These are phyloP conservation scores for Epichloe uncinata DNA, from an alignment of 2,329 filamentous ascomycete species.

Conservation along the genomic window DNA sequence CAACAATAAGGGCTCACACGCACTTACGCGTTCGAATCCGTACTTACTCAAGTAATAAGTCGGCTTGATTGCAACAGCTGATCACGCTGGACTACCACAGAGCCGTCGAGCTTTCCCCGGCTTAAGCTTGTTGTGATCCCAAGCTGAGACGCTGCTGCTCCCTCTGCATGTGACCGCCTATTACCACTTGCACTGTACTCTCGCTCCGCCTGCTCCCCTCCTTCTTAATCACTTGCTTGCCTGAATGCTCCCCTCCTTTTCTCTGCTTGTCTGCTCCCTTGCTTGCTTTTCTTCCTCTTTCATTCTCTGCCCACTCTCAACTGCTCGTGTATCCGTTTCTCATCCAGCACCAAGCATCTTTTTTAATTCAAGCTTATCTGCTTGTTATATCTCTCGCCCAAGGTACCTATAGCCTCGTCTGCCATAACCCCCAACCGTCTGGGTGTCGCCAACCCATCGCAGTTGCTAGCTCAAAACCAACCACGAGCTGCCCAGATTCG, in stretches of 20 bases:
- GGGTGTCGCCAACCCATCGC: not conserved
- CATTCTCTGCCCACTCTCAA: slow-evolving; percentile 1
- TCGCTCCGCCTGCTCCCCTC: not conserved
- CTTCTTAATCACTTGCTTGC: slow-evolving; percentile 4
- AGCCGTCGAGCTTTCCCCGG: slow-evolving; percentile 1
- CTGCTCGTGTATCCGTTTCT: slow-evolving; percentile 4
- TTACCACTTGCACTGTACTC: no score
- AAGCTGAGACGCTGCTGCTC: not conserved
- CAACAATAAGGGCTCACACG: no score
- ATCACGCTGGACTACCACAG: no score
- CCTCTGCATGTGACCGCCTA: not conserved
- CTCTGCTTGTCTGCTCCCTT: slow-evolving; percentile 1
- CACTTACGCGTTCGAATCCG: no score
- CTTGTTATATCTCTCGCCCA: slow-evolving; percentile 2
- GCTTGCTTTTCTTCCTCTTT: slow-evolving; percentile 1
- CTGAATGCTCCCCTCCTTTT: slow-evolving; percentile 1
- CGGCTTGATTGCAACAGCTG: not conserved
- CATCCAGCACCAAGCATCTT: slow-evolving; percentile 4
- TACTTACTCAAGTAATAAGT: no score
- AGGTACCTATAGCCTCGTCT: slow-evolving; percentile 1
- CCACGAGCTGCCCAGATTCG: not conserved
- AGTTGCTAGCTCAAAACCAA: not conserved
- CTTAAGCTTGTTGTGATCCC: not conserved
- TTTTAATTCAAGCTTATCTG: slow-evolving; percentile 5
- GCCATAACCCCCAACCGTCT: not conserved